These are phyloP conservation scores for Dalbergia cultrata DNA, from an alignment of 306 rosid species.

Conservation along the genomic window DNA sequence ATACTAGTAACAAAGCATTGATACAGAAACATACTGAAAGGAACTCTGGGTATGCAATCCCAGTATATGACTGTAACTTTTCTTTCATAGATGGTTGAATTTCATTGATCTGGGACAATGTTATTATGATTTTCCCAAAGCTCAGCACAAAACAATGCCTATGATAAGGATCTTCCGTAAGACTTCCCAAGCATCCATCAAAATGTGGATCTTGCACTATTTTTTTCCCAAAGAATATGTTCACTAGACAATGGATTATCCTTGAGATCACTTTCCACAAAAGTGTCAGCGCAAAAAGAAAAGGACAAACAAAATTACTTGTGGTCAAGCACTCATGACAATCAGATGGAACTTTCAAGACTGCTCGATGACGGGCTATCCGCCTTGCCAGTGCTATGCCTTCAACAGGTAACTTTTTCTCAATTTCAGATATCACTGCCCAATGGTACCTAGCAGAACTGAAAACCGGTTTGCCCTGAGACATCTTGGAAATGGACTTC, in stretches of 20 bases:
- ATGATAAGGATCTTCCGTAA: slow-evolving; percentile 49
- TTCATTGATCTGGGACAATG: slow-evolving; percentile 59
- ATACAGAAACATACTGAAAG: slow-evolving; percentile 57
- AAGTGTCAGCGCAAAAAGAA: slow-evolving; percentile 50
- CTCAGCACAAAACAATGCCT: slow-evolving; percentile 63
- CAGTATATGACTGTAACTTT: slow-evolving; percentile 65
- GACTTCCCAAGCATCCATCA: slow-evolving; percentile 52
- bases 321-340: slow-evolving; percentile 32
- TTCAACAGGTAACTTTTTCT: slow-evolving; percentile 78
- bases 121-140: slow-evolving; percentile 66
- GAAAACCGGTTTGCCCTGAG: slow-evolving; percentile 52
- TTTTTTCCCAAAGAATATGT: slow-evolving; percentile 41
- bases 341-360: slow-evolving; percentile 53
- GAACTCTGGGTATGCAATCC: slow-evolving; percentile 57
- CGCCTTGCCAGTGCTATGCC: slow-evolving; percentile 82
- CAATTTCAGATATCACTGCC: slow-evolving; percentile 71
- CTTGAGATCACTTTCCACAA: slow-evolving; percentile 60
- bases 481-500: slow-evolving; percentile 61
- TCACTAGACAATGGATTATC: slow-evolving; percentile 46
- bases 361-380: slow-evolving; percentile 84
- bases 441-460: slow-evolving; percentile 64
- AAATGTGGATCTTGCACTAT: slow-evolving; percentile 52
- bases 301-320: slow-evolving; percentile 47
- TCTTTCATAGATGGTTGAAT: slow-evolving; percentile 59
- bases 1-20: slow-evolving; percentile 61